Base-by-base conservation (phyloP, 768 basidiomycete genomes). In the Mycena indigotica region DNA sequence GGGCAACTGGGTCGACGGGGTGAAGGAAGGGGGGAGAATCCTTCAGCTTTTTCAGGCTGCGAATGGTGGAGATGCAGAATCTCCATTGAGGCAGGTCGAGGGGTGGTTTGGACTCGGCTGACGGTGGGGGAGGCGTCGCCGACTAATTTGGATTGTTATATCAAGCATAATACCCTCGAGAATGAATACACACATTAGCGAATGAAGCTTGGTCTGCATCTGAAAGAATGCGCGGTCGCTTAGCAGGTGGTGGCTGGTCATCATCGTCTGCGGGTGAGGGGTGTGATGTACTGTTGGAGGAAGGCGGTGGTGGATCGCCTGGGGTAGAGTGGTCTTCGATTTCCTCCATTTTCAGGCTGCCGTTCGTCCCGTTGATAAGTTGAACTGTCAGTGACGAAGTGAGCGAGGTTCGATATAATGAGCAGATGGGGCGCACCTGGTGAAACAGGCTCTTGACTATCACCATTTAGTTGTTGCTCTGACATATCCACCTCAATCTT, bases 1-100 rank as follows among this genome's bases (percentile, higher is more conserved):
- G 77, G 6, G 85, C 88, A 63, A 95, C 81, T 21, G 87, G 81
- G 71, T 99, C 97, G 55, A 99, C 97, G 19, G 97, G 95, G 50
- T 79, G 80, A 52, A 89, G 73, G 75, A 99, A 99, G 1, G 94
- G 86, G 1, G 70, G 67, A 0, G 93, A 85, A 53, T 96, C 93
- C 70, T 92, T 93, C 69, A 85, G 70, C 77, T 92, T 95, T 80
- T 92, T 96, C 67, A 98, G 72, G 28, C 84, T 80, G 51, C 92
- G 88, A 39, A 98, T 70, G 3, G 90, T 87, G 4, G 87, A 88
- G 52, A 83, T 73, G 62, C 88, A 87, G 70, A 92, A 94, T 39
- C 91, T 88, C 71, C 84, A 86, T 70, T 98, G 97, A 8, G 81
- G 77, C 17, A 73, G 62, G 56, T 84, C 88, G 61, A 95, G 70